A percentile compares a stretch with the other conserved stretches of the same genome.
phyloP scores from a whole-genome alignment of 2,329 filamentous ascomycete species.

The Fusarium fracticaudum region DNA sequence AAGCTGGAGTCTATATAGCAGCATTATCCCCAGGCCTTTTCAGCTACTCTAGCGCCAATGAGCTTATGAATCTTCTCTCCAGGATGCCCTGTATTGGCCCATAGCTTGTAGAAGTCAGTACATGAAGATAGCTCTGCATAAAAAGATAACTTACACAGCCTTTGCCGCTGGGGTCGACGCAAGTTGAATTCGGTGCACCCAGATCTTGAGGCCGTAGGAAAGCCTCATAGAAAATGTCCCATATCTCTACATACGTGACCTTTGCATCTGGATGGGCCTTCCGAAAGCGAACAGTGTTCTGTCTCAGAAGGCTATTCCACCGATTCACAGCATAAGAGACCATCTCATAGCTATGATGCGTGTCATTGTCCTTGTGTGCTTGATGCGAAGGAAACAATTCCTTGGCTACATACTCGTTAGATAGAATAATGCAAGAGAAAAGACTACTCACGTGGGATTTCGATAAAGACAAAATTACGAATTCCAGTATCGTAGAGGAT shows the following conservation, averaged over 20 bases:
- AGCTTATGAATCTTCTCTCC: not conserved
- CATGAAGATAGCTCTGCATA: rapidly evolving
- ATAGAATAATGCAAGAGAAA: rapidly evolving
- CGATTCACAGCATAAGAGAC: not conserved
- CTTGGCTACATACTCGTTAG: not conserved
- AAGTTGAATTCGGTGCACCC: not conserved
- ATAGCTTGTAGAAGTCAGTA: not conserved
- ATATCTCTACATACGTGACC: not conserved
- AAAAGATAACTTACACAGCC: not conserved
- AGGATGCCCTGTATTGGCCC: not conserved
- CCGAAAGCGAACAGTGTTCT: not conserved
- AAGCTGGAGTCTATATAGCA: rapidly evolving
- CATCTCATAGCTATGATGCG: not conserved
- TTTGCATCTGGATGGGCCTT: not conserved
- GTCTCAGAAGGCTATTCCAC: not conserved
- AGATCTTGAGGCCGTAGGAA: not conserved
- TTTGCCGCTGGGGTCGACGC: not conserved
- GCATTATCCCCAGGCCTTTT: not conserved
- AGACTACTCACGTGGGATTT: not conserved
- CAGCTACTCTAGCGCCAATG: not conserved
- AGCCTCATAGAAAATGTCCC: constrained; percentile 5
- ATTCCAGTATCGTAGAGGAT: not conserved
- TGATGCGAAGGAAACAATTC: not conserved
- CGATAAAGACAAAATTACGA: not conserved
- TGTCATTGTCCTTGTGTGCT: not conserved